These are phyloP conservation scores for Hymenoscyphus infarciens DNA, from an alignment of 2,329 filamentous ascomycete species.

Conservation along the genomic window DNA sequence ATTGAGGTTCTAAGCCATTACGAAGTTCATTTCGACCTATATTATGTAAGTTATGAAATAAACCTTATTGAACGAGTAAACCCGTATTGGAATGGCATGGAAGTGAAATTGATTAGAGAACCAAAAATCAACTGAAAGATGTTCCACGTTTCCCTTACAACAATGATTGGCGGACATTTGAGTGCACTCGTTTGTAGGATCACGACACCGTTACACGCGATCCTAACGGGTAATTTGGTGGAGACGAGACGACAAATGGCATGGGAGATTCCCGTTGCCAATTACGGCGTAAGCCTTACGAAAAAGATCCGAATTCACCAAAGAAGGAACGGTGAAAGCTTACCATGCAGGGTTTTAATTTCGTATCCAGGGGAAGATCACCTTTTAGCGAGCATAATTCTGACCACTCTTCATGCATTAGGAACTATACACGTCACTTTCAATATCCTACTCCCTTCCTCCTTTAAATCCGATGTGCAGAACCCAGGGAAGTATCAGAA, in stretches of 20 bases:
- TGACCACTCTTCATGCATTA: background rate
- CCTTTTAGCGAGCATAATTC: background rate
- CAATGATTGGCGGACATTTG: background rate
- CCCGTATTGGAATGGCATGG: background rate
- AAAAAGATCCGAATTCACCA: background rate
- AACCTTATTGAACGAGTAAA: background rate
- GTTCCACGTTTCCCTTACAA: background rate
- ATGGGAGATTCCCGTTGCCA: conserved; percentile 1
- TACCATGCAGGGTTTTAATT: background rate
- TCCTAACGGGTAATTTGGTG: background rate
- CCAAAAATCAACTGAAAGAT: background rate
- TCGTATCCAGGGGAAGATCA: background rate
- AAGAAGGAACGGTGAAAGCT: background rate
- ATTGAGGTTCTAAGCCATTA: background rate
- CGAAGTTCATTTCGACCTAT: background rate
- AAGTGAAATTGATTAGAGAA: background rate
- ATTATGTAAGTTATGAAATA: background rate
- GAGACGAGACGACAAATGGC: background rate
- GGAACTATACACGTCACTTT: background rate
- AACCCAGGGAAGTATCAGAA: background rate
- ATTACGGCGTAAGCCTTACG: background rate
- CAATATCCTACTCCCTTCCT: background rate
- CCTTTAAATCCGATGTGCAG: background rate
- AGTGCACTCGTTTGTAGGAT: background rate
- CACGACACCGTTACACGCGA: background rate